These are phyloP conservation scores for Setaria italica DNA, from an alignment of 202 grass and related monocot genomes.

Conservation along the genomic window DNA sequence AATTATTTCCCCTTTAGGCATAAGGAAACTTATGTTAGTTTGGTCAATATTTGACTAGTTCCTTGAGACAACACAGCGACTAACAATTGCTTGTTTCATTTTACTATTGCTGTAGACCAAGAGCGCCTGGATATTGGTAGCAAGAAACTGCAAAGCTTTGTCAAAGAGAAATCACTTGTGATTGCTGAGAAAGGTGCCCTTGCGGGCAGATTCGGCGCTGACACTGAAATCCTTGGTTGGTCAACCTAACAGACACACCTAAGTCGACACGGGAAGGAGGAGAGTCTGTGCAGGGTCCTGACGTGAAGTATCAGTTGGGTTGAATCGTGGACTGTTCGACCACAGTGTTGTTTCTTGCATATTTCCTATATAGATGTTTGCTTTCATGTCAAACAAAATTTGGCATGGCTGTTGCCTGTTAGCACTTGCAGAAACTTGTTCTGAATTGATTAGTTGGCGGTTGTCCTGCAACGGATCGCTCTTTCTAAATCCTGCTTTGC, in stretches of 20 bases:
- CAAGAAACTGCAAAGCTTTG: slow-evolving; percentile 87
- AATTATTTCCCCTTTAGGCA: background rate
- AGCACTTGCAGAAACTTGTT: background rate
- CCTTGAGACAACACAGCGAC: background rate
- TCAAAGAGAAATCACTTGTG: slow-evolving; percentile 83
- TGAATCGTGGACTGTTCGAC: background rate
- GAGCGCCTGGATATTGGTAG: slow-evolving; percentile 71
- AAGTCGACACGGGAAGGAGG: slow-evolving; percentile 28
- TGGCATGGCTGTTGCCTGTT: background rate
- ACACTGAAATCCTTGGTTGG: slow-evolving; percentile 66
- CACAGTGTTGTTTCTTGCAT: background rate
- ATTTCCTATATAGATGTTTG: background rate
- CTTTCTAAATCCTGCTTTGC: background rate
- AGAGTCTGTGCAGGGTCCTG: background rate
- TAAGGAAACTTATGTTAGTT: background rate
- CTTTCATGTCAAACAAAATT: background rate
- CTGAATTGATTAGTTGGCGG: background rate
- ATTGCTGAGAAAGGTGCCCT: slow-evolving; percentile 87
- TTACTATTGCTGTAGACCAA: slow-evolving; percentile 62
- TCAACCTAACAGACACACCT: slow-evolving; percentile 68
- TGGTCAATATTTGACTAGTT: background rate
- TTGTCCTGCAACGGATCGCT: background rate
- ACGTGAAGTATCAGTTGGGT: slow-evolving; percentile 31
- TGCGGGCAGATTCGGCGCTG: slow-evolving; percentile 61
- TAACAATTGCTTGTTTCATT: slow-evolving; percentile 5